These are phyloP conservation scores for Globisporangium carolinianum DNA, from an alignment of 352 stramenopile genomes.

Conservation along the genomic window DNA sequence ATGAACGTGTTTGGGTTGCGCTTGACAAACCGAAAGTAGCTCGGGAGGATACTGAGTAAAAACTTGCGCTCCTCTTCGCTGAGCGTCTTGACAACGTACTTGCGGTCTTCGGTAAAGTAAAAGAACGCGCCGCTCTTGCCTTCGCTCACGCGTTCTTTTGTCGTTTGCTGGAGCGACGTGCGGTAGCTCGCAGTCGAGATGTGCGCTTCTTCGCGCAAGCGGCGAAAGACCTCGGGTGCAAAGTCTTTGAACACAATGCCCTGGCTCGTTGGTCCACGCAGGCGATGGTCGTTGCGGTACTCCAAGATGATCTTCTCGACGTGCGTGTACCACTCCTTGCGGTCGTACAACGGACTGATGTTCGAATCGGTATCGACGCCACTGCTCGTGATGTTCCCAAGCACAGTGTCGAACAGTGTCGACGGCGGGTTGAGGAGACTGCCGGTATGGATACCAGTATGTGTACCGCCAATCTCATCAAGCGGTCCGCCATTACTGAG, in stretches of 20 bases:
- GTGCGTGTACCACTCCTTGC: constrained; percentile 67
- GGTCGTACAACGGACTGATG: constrained; percentile 39
- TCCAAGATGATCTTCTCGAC: constrained; percentile 70
- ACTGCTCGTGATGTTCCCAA: not conserved
- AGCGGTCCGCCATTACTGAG: too few relatives aligned
- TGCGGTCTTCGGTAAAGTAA: constrained; percentile 78
- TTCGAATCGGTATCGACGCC: not conserved
- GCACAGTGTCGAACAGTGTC: too few relatives aligned
- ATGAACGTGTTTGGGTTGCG: constrained; percentile 71
- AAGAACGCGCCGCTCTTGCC: constrained; percentile 82
- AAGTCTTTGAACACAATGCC: constrained; percentile 80
- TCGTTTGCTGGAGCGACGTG: constrained; percentile 61
- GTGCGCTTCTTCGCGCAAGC: constrained; percentile 51
- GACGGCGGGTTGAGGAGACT: too few relatives aligned
- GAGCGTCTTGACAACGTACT: constrained; percentile 82
- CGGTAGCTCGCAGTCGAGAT: constrained; percentile 62
- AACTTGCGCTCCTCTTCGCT: constrained; percentile 73
- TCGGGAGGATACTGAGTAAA: constrained; percentile 57
- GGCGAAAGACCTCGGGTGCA: constrained; percentile 69
- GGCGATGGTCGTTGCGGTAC: constrained; percentile 46
- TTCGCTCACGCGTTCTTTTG: constrained; percentile 73
- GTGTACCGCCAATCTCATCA: too few relatives aligned
- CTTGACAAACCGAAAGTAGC: constrained; percentile 65
- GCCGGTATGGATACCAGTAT: too few relatives aligned
- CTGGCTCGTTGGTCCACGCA: constrained; percentile 30